A percentile compares a stretch with the other conserved stretches of the same genome.
Evolutionary conservation across 305 asterid species (phyloP).

Genomic region (Fraxinus latifolia): DNA sequence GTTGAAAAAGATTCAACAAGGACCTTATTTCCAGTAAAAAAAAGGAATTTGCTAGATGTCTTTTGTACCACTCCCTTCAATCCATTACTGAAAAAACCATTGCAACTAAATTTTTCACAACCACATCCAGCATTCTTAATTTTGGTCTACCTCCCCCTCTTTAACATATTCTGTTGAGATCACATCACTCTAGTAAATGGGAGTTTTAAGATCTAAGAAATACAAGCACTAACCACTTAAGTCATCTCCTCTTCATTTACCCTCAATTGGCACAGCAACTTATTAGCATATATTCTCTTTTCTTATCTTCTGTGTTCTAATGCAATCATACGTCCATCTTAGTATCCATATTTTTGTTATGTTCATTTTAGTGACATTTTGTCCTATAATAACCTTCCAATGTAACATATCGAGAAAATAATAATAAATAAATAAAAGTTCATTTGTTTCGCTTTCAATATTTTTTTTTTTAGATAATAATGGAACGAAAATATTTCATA

Average conservation of each 20-base stretch:
- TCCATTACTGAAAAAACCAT: background rate
- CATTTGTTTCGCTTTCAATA: background rate
- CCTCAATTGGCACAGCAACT: background rate
- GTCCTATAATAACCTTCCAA: background rate
- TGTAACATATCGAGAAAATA: background rate
- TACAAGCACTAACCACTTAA: background rate
- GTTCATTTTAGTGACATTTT: background rate
- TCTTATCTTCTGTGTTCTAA: background rate
- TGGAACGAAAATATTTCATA: background rate
- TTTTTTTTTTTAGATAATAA: background rate
- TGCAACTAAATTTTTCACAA: background rate
- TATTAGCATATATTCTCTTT: background rate
- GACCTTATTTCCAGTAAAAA: background rate
- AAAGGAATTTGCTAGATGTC: background rate
- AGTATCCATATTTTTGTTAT: background rate
- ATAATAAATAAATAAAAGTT: background rate
- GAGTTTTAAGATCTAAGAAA: background rate
- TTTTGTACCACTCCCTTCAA: conserved; percentile 2
- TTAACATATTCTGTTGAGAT: background rate
- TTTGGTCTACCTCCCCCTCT: background rate
- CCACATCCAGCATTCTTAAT: background rate
- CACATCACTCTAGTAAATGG: background rate
- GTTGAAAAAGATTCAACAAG: background rate
- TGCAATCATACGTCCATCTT: background rate
- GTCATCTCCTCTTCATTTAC: background rate